These are phyloP conservation scores for Lippia alba DNA, from an alignment of 305 asterid species.

Conservation along the genomic window DNA sequence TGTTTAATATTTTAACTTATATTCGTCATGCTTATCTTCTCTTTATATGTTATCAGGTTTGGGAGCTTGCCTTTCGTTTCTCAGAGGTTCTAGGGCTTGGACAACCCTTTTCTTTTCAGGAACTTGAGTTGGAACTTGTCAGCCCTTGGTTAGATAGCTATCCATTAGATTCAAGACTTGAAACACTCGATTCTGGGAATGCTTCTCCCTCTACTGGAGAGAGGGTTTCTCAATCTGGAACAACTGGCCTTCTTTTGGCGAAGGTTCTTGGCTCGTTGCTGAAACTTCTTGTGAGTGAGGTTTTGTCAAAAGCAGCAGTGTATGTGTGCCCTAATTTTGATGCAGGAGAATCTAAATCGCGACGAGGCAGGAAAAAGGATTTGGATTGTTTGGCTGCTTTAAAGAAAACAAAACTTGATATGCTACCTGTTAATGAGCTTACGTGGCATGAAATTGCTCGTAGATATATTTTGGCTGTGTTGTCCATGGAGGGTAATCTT, in stretches of 20 bases:
- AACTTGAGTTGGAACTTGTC: conserved; percentile 77
- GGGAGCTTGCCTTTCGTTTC: conserved; percentile 88
- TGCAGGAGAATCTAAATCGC: conserved; percentile 77
- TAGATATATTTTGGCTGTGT: conserved; percentile 77
- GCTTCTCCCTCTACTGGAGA: conserved; percentile 39
- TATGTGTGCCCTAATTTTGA: conserved; percentile 76
- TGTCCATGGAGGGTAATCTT: conserved; percentile 84
- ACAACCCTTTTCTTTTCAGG: conserved; percentile 68
- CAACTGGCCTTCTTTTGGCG: conserved; percentile 65
- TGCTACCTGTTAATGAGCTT: conserved; percentile 85
- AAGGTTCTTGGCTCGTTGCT: conserved; percentile 66
- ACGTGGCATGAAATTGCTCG: conserved; percentile 98
- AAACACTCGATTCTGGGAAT: conserved; percentile 44
- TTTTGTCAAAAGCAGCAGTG: conserved; percentile 77
- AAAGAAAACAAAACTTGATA: conserved; percentile 68
- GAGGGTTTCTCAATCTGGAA: conserved; percentile 52
- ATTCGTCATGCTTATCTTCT: conserved; percentile 39
- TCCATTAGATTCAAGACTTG: conserved; percentile 44
- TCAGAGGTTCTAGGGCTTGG: conserved; percentile 75
- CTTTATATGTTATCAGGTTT: conserved; percentile 61
- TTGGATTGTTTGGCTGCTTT: conserved; percentile 62
- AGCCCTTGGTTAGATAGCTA: conserved; percentile 71
- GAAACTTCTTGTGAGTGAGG: conserved; percentile 74
- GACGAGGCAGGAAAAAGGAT: conserved; percentile 88
- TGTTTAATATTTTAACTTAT: conserved; percentile 27